Percentiles rank a stretch among this genome's conserved stretches.
These are phyloP conservation scores for Serpula lacrymans DNA, from an alignment of 768 basidiomycete genomes.

Conservation along the genomic window DNA sequence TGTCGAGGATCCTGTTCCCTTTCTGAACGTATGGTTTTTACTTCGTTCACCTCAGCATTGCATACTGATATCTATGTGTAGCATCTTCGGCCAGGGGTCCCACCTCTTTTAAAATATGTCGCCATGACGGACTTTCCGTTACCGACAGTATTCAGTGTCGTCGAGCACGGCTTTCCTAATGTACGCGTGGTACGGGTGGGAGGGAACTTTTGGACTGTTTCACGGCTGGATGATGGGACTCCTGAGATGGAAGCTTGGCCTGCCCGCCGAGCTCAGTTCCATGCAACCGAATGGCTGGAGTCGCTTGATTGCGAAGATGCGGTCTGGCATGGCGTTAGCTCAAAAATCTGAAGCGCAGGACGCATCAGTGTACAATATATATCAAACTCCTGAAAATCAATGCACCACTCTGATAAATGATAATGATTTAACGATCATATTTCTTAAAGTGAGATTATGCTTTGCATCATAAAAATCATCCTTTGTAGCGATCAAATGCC, in stretches of 20 bases:
- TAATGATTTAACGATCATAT: too few relatives aligned
- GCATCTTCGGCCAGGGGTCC: slow-evolving; percentile 61
- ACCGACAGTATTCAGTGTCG: slow-evolving; percentile 36
- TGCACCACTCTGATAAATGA: too few relatives aligned
- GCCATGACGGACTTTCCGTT: slow-evolving; percentile 49
- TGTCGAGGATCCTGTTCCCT: slow-evolving; percentile 39
- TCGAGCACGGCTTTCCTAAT: slow-evolving; percentile 62
- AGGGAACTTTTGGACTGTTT: slow-evolving; percentile 52
- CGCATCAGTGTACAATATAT: too few relatives aligned
- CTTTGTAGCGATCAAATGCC: too few relatives aligned
- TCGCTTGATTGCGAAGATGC: slow-evolving; percentile 63
- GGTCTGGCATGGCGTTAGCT: slow-evolving; percentile 23
- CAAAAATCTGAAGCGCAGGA: too few relatives aligned
- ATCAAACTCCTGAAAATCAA: too few relatives aligned
- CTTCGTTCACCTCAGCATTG: not conserved
- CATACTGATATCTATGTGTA: slow-evolving; percentile 17
- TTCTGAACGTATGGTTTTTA: slow-evolving; percentile 38
- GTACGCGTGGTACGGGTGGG: slow-evolving; percentile 55
- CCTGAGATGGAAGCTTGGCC: slow-evolving; percentile 57
- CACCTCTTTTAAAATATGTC: slow-evolving; percentile 50
- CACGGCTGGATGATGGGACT: slow-evolving; percentile 24
- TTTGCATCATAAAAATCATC: too few relatives aligned
- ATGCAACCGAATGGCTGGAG: slow-evolving; percentile 60
- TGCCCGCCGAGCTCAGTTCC: slow-evolving; percentile 46
- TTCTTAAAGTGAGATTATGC: too few relatives aligned